Evolutionary conservation across 139 green algal genomes (phyloP).

Genomic region (Chlamydomonas sp.): DNA sequence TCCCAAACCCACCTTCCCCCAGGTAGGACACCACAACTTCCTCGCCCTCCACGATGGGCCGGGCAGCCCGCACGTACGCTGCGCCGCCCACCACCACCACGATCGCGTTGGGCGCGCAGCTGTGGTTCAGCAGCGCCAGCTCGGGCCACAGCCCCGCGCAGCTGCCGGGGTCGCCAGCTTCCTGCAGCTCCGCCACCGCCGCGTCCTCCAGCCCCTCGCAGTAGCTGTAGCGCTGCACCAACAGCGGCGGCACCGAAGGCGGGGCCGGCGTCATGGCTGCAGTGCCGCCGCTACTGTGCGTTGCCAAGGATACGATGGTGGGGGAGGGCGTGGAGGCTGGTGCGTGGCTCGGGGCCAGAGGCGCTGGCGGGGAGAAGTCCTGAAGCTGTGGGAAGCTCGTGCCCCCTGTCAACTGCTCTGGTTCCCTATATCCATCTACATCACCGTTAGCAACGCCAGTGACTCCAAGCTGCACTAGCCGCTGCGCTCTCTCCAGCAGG

Average conservation of each 20-base stretch:
- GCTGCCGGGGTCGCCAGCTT: background rate
- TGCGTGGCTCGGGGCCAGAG: too few species aligned
- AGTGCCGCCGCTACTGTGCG: background rate
- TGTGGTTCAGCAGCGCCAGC: constrained; percentile 35
- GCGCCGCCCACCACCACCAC: constrained; percentile 18
- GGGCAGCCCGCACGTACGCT: background rate
- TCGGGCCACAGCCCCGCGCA: constrained; percentile 34
- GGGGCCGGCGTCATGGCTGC: background rate
- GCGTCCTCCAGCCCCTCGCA: constrained; percentile 7
- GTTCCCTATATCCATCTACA: too few species aligned
- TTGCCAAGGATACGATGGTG: too few species aligned
- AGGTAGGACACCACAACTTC: constrained; percentile 26
- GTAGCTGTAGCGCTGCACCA: constrained; percentile 26
- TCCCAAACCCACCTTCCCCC: background rate
- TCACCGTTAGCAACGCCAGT: too few species aligned
- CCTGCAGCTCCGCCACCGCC: background rate
- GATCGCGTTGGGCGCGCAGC: constrained; percentile 17
- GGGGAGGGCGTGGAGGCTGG: too few species aligned
- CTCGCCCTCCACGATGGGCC: constrained; percentile 5
- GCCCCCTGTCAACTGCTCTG: too few species aligned
- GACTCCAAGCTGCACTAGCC: too few species aligned
- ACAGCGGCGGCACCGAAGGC: background rate
- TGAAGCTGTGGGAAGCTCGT: too few species aligned
- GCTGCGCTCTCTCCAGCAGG: too few species aligned
- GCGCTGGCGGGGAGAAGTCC: too few species aligned